These are phyloP conservation scores for Apiotrichum laibachii DNA, from an alignment of 1,284 basidiomycete species.

Conservation along the genomic window DNA sequence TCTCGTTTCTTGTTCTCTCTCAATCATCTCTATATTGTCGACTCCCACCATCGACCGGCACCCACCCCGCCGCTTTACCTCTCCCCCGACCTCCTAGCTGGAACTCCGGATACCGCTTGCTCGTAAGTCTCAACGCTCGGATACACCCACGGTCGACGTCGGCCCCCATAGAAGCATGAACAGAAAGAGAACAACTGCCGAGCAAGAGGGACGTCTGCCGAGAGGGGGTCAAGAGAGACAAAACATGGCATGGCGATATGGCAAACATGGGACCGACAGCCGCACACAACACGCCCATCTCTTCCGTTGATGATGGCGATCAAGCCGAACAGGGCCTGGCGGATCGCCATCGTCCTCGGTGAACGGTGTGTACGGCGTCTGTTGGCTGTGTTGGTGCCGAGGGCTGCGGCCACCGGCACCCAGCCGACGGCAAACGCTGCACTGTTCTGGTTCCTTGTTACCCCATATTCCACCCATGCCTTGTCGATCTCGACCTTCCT, in stretches of 20 bases:
- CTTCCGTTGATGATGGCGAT: neutral
- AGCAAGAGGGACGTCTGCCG: too few relatives aligned
- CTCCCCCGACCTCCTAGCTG: conserved; percentile 34
- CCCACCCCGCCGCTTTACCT: neutral
- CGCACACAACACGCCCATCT: too few relatives aligned
- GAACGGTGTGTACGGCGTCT: neutral
- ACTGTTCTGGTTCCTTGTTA: too few relatives aligned
- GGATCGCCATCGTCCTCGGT: neutral
- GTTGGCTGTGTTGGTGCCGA: neutral
- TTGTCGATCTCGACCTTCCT: too few relatives aligned
- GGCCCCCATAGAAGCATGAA: too few relatives aligned
- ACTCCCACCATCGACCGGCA: conserved; percentile 2
- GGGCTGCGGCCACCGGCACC: too few relatives aligned
- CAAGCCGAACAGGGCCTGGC: neutral
- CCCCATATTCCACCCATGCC: too few relatives aligned
- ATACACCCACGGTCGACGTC: too few relatives aligned
- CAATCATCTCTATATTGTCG: neutral
- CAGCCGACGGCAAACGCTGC: neutral
- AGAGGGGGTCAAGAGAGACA: too few relatives aligned
- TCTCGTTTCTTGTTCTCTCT: conserved; percentile 2
- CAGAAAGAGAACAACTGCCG: too few relatives aligned
- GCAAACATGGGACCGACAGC: too few relatives aligned
- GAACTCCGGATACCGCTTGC: conserved; percentile 49
- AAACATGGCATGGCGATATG: too few relatives aligned
- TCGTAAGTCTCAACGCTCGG: conserved; percentile 28